phyloP scores from a whole-genome alignment of 306 rosid species.

The Ammopiptanthus mongolicus region DNA sequence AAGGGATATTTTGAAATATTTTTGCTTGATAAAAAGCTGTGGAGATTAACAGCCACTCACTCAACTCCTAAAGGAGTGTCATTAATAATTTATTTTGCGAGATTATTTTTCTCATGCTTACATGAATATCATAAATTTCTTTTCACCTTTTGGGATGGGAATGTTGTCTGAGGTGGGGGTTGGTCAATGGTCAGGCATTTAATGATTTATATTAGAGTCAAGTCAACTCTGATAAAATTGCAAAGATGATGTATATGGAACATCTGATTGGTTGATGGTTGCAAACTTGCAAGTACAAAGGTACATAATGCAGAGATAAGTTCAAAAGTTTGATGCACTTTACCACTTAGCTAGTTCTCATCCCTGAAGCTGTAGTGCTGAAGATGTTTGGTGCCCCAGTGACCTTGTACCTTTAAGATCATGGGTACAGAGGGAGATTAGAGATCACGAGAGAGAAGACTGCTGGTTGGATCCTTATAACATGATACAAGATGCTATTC shows the following conservation, averaged over 20 bases:
- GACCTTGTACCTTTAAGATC: background rate
- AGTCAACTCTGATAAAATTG: background rate
- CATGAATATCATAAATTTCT: background rate
- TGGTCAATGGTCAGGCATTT: background rate
- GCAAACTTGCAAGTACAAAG: background rate
- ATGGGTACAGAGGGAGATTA: background rate
- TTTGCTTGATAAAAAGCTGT: background rate
- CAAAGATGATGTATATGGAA: background rate
- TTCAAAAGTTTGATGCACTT: background rate
- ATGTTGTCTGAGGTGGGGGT: background rate
- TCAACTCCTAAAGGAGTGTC: background rate
- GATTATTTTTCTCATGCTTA: background rate
- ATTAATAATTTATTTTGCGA: background rate
- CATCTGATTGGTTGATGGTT: background rate
- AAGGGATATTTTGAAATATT: background rate
- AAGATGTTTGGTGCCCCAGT: background rate
- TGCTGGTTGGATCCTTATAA: background rate
- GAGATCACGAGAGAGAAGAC: background rate
- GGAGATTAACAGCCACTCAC: background rate
- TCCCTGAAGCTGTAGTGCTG: background rate
- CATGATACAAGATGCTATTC: background rate
- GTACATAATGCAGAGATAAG: background rate
- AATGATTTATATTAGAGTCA: background rate
- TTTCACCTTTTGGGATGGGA: background rate
- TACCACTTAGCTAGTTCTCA: background rate